Base-by-base conservation (phyloP, 805 yeast species). In the Ogataea siamensis region DNA sequence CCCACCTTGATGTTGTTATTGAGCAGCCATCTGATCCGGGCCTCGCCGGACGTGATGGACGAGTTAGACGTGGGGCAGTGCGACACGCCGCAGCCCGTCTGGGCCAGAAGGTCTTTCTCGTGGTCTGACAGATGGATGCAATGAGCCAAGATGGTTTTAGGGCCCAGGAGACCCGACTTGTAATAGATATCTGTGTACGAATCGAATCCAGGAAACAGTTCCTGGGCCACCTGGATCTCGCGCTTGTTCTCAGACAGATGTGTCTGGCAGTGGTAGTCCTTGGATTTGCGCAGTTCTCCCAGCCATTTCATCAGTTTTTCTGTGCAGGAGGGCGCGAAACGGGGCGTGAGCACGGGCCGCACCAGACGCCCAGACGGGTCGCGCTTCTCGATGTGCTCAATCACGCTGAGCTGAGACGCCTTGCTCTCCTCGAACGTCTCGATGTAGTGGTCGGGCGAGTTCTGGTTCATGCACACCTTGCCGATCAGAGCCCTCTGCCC, bases 31-130 rank as follows among this genome's bases (percentile, higher is more conserved):
- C 83, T 73, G 8, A 91, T 77, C 13, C 87, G 82, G 7, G 95
- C 89, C 60, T 87, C 94, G 12, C 99, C 99, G 8, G 94, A 82
- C 0, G 95, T 80, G 40, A 91, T 72, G 12, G 93, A 78, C 1
- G 95, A 78, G 59, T 91, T 91, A 12, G 95, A 85, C 8, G 87
- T 78, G 2, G 99, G 99, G 64, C 99, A 91, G 62, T 93, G 98
- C 4, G 95, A 74, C 12, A 91, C 76, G 9, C 96, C 94, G 21
- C 87, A 66, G 5, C 74, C 63, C 14, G 74, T 71, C 12, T 52
- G 45, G 45, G 69, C 71, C 30, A 93, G 68, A 14, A 84, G 43
- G 12, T 70, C 61, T 28, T 79, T 68, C 59, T 91, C 99, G 2
- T 68, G 68, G 7, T 75, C 78, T 2, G 76, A 49, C 37, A 91